Evolutionary conservation across 352 stramenopile species (phyloP).

Genomic region (Blastocystis sp.): DNA sequence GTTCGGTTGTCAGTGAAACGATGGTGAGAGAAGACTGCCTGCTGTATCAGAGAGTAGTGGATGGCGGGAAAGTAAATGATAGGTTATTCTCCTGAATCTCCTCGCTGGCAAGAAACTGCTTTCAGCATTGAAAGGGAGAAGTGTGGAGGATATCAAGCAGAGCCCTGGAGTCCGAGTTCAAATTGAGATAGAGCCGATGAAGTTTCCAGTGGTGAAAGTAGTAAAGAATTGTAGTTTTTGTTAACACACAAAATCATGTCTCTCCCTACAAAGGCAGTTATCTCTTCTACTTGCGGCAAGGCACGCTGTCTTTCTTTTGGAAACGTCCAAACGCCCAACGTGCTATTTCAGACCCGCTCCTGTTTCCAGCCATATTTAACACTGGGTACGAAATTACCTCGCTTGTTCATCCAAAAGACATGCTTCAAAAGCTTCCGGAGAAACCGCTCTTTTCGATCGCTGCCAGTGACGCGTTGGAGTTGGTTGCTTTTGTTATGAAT

Average conservation of each 20-base stretch:
- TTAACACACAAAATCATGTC: background rate
- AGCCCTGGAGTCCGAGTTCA: background rate
- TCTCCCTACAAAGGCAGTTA: background rate
- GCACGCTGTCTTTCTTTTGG: conserved; percentile 32
- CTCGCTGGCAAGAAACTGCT: background rate
- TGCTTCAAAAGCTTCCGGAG: conserved; percentile 52
- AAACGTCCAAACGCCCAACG: conserved; percentile 1
- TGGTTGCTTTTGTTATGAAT: background rate
- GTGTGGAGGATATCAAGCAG: background rate
- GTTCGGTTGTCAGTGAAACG: background rate
- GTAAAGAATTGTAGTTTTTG: conserved; percentile 17
- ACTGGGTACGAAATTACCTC: background rate
- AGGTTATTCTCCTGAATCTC: background rate
- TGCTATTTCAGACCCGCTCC: conserved; percentile 23
- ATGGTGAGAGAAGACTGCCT: background rate
- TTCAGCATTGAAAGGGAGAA: background rate
- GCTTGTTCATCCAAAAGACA: background rate
- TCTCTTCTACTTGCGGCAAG: conserved; percentile 46
- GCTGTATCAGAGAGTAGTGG: background rate
- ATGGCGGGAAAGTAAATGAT: background rate
- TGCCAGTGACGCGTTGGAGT: background rate
- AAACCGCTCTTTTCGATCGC: conserved; percentile 55
- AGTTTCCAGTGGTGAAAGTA: conserved; percentile 3
- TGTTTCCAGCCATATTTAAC: conserved; percentile 60
- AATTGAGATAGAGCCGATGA: background rate